A percentile compares a stretch with the other conserved stretches of the same genome.
Evolutionary conservation across 805 yeast species (phyloP).

Genomic region (Hanseniaspora taiwanica): DNA sequence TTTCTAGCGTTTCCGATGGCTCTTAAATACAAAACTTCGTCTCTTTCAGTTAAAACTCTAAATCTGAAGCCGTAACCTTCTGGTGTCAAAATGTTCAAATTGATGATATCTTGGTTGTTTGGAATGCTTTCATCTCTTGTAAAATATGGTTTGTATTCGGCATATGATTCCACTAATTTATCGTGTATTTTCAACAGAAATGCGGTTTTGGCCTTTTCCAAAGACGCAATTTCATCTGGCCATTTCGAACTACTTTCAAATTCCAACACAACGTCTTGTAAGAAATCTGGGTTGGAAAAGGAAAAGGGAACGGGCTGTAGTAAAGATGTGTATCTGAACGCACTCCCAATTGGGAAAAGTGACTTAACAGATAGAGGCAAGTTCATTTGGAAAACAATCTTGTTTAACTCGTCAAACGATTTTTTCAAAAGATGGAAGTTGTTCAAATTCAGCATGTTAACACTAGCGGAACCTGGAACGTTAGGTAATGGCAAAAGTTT

Average conservation of each 20-base stretch:
- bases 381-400: conserved; percentile 35
- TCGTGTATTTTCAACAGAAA: conserved; percentile 62
- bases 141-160: conserved; percentile 44
- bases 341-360: conserved; percentile 59
- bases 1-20: conserved; percentile 56
- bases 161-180: conserved; percentile 28
- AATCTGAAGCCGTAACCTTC: conserved; percentile 81
- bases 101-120: conserved; percentile 42
- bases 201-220: conserved; percentile 86
- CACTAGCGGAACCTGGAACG: conserved; percentile 41
- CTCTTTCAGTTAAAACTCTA: conserved; percentile 71
- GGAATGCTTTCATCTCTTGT: conserved; percentile 60
- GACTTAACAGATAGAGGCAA: conserved; percentile 64
- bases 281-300: conserved; percentile 57
- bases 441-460: conserved; percentile 32
- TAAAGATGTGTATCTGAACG: conserved; percentile 62
- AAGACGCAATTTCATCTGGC: conserved; percentile 84
- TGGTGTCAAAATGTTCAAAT: conserved; percentile 61
- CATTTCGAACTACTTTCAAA: conserved; percentile 84
- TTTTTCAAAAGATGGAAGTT: conserved; percentile 31
- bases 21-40: conserved; percentile 58
- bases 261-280: conserved; percentile 70
- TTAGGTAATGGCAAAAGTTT: conserved; percentile 46
- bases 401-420: conserved; percentile 48
- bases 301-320: conserved; percentile 78